Conservation (phyloP, 2,329 filamentous ascomycete genomes). For the Paracorniculantispora psalliotae region DNA sequence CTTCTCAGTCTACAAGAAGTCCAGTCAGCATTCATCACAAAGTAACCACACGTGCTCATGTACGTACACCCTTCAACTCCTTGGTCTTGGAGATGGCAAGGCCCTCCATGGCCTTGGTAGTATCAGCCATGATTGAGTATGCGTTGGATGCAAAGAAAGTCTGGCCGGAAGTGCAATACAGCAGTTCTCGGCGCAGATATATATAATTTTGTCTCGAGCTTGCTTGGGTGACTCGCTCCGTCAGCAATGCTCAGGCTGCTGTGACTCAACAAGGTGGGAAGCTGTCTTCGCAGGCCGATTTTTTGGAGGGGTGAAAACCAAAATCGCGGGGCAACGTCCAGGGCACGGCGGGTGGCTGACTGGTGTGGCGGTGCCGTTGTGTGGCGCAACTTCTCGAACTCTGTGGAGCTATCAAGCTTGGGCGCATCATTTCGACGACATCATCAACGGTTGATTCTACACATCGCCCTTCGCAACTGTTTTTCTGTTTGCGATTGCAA, state of each 20-base stretch:
- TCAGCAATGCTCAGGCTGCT: conserved; percentile 2
- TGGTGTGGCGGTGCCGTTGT: conserved; percentile 6
- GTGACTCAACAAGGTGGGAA: conserved; percentile 12
- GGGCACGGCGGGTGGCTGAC: conserved; percentile 8
- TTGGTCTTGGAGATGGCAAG: conserved; percentile 54
- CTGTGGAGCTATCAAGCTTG: not conserved
- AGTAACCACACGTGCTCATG: too few species aligned
- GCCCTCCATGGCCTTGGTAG: conserved; percentile 45
- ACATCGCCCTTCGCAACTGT: too few species aligned
- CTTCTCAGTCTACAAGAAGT: conserved; percentile 73
- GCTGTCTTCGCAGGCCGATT: not conserved
- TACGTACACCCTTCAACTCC: conserved; percentile 53
- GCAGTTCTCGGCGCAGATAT: not conserved
- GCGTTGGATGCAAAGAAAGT: not conserved
- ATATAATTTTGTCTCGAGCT: not conserved
- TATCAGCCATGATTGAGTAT: conserved; percentile 38
- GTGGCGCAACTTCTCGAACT: not conserved
- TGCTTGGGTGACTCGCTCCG: conserved; percentile 4
- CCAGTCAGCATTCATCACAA: too few species aligned
- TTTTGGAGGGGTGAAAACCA: conserved; percentile 16
- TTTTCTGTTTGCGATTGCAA: too few species aligned
- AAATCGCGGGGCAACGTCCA: conserved; percentile 15
- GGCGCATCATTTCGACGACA: conserved; percentile 3
- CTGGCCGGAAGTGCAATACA: not conserved
- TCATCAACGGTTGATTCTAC: not conserved